Percentiles rank a stretch among this genome's conserved stretches.
These are phyloP conservation scores for Panellus pusillus DNA, from an alignment of 768 basidiomycete genomes.

Conservation along the genomic window DNA sequence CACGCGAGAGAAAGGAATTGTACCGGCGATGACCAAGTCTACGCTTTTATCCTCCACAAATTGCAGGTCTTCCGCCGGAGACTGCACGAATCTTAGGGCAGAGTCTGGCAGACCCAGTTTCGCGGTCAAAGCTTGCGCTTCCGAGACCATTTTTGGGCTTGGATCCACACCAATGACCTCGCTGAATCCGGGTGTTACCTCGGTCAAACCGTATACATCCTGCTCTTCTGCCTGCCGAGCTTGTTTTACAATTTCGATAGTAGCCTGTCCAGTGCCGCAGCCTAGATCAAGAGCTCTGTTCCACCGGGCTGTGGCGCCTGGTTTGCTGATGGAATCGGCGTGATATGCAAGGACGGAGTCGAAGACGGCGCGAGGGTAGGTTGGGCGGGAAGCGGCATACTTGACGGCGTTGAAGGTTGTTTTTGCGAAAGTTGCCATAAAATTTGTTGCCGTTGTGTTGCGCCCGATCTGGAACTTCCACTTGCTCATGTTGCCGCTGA, in stretches of 20 bases:
- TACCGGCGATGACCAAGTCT: slow-evolving; percentile 70
- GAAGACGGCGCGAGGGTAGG: slow-evolving; percentile 68
- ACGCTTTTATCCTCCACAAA: slow-evolving; percentile 51
- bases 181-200: slow-evolving; percentile 50
- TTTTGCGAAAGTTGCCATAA: slow-evolving; percentile 79
- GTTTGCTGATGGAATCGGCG: slow-evolving; percentile 11
- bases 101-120: slow-evolving; percentile 8
- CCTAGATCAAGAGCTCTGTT: slow-evolving; percentile 72
- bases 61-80: slow-evolving; percentile 54
- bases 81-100: slow-evolving; percentile 33
- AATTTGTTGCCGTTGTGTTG: too few relatives aligned
- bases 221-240: background rate
- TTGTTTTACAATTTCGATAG: slow-evolving; percentile 7
- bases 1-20: slow-evolving; percentile 15
- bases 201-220: slow-evolving; percentile 44
- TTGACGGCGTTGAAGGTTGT: slow-evolving; percentile 62
- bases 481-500: too few relatives aligned
- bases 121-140: slow-evolving; percentile 37
- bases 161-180: slow-evolving; percentile 77
- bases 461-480: too few relatives aligned
- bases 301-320: slow-evolving; percentile 36
- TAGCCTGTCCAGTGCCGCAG: slow-evolving; percentile 64
- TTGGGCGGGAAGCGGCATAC: slow-evolving; percentile 72
- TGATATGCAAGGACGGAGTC: slow-evolving; percentile 66
- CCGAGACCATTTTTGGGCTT: slow-evolving; percentile 65